Evolutionary conservation across 2,329 filamentous ascomycete species (phyloP), one percentile per base, ranked within the genome.

Genomic region (Elsinoe batatas): DNA sequence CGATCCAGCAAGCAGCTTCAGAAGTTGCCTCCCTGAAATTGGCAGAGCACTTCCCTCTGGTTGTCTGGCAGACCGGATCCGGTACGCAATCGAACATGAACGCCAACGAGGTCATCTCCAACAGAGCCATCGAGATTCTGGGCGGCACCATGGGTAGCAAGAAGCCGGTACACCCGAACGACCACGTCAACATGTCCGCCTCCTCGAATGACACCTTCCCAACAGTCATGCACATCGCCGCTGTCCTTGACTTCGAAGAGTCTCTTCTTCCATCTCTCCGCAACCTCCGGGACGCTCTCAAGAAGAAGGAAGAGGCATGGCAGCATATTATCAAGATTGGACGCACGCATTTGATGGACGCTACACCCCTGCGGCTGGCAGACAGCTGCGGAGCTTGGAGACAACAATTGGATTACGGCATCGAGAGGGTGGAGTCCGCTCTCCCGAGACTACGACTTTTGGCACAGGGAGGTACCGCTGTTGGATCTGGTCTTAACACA

Each of bases 41-140:
- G 65, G 73, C 94, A 67, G 91, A 96, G 73, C 91, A 97, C 79
- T 97, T 98, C 77, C 93, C 93, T 62, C 87, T 97, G 59, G 91
- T 97, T 57, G 91, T 98, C 69, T 98, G 93, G 93, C 93, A 98
- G 79, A 98, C 93, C 55, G 93, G 93, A 61, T 97, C 93, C 51
- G 93, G 93, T 69, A 97, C 93, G 30, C 93, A 97, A 79, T 96
- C 91, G 72, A 97, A 95, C 83, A 97, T 97, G 93, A 98, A 98
- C 77, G 91, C 91, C 71, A 98, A 98, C 78, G 93, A 98, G 74
- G 93, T 98, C 74, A 97, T 98, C 74, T 96, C 91, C 62, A 98
- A 97, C 82, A 88, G 93, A 63, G 93, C 93, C 62, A 97, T 97
- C 73, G 91, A 97, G 79, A 95, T 97, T 61, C 81, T 97, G 54